These are phyloP conservation scores for Mycena vitilis DNA, from an alignment of 768 basidiomycete species.

Conservation along the genomic window DNA sequence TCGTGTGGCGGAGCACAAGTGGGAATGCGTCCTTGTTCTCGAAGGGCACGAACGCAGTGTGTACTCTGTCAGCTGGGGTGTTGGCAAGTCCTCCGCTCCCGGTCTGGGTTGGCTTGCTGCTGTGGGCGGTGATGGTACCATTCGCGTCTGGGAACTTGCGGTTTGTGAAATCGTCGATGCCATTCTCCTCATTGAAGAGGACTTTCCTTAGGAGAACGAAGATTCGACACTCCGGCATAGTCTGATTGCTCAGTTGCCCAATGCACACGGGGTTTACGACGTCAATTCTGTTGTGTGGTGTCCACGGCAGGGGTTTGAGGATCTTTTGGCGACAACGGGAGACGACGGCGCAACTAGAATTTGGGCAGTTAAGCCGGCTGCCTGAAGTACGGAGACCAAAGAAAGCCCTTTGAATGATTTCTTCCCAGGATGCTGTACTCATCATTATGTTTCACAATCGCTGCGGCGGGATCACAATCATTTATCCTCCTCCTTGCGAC, in stretches of 20 bases:
- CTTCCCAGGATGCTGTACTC: no score
- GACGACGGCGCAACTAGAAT: slow-evolving; percentile 87
- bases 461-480: no score
- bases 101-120: slow-evolving; percentile 85
- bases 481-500: no score
- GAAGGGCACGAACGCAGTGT: slow-evolving; percentile 78
- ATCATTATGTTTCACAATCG: no score
- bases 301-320: slow-evolving; percentile 68
- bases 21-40: slow-evolving; percentile 71
- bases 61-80: slow-evolving; percentile 84
- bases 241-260: slow-evolving; percentile 67
- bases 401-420: no score
- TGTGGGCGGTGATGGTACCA: slow-evolving; percentile 85
- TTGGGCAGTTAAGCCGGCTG: slow-evolving; percentile 64
- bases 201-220: slow-evolving; percentile 41
- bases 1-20: slow-evolving; percentile 68
- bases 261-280: slow-evolving; percentile 87
- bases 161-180: slow-evolving; percentile 50
- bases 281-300: slow-evolving; percentile 91
- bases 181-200: not conserved
- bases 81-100: slow-evolving; percentile 47
- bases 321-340: slow-evolving; percentile 83
- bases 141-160: slow-evolving; percentile 84
- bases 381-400: no score
- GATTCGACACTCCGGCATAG: slow-evolving; percentile 48